Base-by-base conservation (phyloP, 495 filamentous ascomycete species). In the Lasiosphaeria miniovina region DNA sequence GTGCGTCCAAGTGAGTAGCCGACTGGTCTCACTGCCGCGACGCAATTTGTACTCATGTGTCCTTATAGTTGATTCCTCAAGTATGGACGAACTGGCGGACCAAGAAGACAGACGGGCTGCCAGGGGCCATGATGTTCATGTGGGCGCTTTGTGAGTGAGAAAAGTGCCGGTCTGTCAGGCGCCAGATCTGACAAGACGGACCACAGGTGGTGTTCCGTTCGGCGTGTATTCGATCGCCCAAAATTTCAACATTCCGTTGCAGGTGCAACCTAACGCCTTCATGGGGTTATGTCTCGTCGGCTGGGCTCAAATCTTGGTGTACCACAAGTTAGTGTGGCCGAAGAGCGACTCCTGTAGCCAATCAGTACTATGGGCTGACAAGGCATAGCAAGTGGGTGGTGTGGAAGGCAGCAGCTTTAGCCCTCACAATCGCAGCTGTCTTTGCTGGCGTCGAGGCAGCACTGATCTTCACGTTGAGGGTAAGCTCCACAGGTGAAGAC, bases 181-280 rank as follows among this genome's bases (percentile, higher is more conserved):
- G 17, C 49, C 6, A 24, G 32, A 32, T 6, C 49, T 51, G 17
- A 51, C 49, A 32, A 51, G 17, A 6, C 24, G 17, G 4, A 38
- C 52, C 36, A 43, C 33, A 77, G 78, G 74, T 61, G 80, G 74
- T 52, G 70, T 77, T 9, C 77, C 81, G 0, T 75, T 81, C 46
- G 76, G 74, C 15, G 68, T 69, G 9, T 80, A 80, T 45, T 68
- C 74, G 10, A 61, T 77, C 10, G 67, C 69, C 11, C 75, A 91
- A 77, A 77, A 86, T 60, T 89, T 92, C 73, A 92, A 91, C 68
- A 78, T 90, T 41, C 86, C 88, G 0, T 70, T 91, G 12, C 88
- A 91, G 58, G 77, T 90, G 8, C 89, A 92, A 71, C 86, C 89
- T 6, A 88, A 91, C 65, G 74, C 82, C 4, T 90, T 91, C 62